Evolutionary conservation across 495 filamentous ascomycete species (phyloP).

Genomic region (Penicillium steckii): DNA sequence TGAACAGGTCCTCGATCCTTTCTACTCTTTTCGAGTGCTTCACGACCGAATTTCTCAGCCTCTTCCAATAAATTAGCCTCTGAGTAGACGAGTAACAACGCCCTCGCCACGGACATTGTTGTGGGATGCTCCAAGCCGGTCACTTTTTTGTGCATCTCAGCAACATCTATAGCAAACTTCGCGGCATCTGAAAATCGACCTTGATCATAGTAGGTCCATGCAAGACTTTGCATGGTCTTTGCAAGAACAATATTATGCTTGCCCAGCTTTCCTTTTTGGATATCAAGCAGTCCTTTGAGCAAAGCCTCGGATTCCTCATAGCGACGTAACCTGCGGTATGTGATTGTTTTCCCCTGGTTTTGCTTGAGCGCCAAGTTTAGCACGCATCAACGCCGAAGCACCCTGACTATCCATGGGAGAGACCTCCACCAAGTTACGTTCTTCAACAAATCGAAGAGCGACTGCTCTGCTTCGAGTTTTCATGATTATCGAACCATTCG

Average conservation of each 20-base stretch:
- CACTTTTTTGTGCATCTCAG: neutral
- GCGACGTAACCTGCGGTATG: neutral
- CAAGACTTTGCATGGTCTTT: neutral
- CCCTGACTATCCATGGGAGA: slow-evolving; percentile 30
- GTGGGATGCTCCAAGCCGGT: neutral
- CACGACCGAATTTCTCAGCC: neutral
- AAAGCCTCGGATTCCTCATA: neutral
- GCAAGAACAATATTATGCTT: neutral
- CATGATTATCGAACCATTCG: slow-evolving; percentile 9
- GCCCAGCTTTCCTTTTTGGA: neutral
- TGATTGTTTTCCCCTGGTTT: slow-evolving; percentile 1
- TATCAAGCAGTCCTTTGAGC: neutral
- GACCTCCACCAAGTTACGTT: slow-evolving; percentile 35
- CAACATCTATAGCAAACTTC: neutral
- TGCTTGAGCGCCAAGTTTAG: slow-evolving; percentile 23
- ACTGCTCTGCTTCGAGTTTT: slow-evolving; percentile 30
- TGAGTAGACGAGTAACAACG: neutral
- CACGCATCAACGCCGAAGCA: slow-evolving; percentile 37
- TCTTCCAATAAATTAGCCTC: too few species aligned
- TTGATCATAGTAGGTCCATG: neutral
- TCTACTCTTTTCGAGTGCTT: neutral
- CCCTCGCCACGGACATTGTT: neutral
- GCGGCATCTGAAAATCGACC: neutral
- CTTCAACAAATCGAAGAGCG: slow-evolving; percentile 25
- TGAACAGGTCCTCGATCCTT: neutral